Evolutionary conservation across 768 basidiomycete genomes (phyloP).

Genomic region (Lentinula boryana): DNA sequence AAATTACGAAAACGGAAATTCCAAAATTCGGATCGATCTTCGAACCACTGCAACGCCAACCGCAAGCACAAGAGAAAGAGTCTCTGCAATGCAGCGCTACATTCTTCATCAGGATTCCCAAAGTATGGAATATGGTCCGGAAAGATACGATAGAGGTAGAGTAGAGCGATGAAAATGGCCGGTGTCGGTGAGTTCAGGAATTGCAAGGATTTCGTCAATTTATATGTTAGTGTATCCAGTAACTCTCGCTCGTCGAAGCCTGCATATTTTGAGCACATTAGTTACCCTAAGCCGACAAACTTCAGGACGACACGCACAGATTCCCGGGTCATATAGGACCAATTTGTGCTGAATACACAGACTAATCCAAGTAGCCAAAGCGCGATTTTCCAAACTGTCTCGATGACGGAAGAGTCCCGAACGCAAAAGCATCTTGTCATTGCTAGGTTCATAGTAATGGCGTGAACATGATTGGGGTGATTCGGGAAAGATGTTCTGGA

Average conservation of each 20-base stretch:
- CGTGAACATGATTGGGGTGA: neutral
- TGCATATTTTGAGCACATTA: neutral
- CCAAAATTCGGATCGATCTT: neutral
- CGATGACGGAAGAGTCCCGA: neutral
- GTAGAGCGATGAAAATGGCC: neutral
- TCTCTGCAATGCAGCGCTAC: neutral
- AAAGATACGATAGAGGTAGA: constrained; percentile 1
- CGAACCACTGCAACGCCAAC: neutral
- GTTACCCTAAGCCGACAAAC: too few relatives aligned
- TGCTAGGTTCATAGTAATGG: neutral
- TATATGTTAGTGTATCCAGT: neutral
- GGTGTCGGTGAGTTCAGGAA: neutral
- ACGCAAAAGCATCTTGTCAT: neutral
- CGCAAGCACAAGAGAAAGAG: neutral
- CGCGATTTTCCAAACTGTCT: neutral
- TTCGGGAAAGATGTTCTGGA: constrained; percentile 5
- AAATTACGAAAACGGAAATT: neutral
- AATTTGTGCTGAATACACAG: neutral
- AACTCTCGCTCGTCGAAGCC: neutral
- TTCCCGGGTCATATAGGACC: neutral
- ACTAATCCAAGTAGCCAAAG: neutral
- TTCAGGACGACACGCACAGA: neutral
- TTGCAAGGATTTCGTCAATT: neutral
- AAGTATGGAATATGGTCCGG: neutral
- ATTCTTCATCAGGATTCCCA: neutral